These are phyloP conservation scores for Rehmannia glutinosa DNA, from an alignment of 257 asterid genomes.

Conservation along the genomic window DNA sequence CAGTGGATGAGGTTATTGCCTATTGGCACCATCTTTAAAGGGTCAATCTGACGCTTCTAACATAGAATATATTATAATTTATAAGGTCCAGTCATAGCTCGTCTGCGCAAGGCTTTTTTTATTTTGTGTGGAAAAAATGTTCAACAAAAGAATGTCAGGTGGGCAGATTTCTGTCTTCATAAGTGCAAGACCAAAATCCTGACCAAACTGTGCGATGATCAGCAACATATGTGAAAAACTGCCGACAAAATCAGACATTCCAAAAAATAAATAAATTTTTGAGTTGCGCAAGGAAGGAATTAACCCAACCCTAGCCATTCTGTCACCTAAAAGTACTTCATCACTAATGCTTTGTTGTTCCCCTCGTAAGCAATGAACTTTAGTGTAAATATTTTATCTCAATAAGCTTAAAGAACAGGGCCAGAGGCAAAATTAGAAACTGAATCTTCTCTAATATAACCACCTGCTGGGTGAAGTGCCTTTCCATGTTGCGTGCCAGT, in stretches of 20 bases:
- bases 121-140: no score
- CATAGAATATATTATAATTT: no score
- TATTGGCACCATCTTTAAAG: no score
- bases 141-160: no score
- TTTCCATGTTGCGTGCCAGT: no score
- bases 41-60: no score
- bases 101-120: no score
- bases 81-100: no score
- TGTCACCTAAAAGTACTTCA: not conserved
- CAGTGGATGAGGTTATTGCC: no score
- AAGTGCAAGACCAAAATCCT: no score
- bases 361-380: not conserved
- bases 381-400: not conserved
- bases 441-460: not conserved
- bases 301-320: not conserved
- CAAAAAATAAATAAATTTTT: not conserved
- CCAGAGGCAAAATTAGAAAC: not conserved
- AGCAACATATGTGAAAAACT: not conserved
- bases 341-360: not conserved
- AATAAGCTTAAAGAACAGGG: not conserved
- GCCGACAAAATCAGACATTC: not conserved
- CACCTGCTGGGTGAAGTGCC: not conserved
- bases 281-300: not conserved
- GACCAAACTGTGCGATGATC: no score
- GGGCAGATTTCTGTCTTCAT: no score